Conservation (phyloP, 768 basidiomycete genomes). For the Exidia glandulosa region DNA sequence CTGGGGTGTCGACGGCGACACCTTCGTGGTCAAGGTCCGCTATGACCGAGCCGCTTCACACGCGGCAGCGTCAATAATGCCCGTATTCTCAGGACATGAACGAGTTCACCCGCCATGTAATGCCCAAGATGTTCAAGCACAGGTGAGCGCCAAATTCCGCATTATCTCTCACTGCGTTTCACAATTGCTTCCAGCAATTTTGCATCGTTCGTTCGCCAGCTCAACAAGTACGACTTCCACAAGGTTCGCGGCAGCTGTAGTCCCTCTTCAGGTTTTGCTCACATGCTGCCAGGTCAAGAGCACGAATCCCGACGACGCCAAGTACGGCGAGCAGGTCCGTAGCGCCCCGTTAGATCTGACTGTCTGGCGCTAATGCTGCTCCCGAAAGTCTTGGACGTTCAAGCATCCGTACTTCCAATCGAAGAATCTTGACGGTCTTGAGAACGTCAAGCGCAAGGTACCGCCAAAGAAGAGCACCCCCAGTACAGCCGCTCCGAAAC, state of each 20-base stretch:
- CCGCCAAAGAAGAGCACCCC: conserved; percentile 8
- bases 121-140: conserved; percentile 34
- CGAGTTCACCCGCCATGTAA: conserved; percentile 64
- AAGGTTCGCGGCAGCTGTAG: conserved; percentile 10
- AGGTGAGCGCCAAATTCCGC: too few species aligned
- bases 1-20: conserved; percentile 52
- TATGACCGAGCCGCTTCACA: background rate
- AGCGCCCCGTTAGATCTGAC: background rate
- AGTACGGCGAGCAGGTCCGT: background rate
- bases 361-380: background rate
- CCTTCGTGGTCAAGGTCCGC: background rate
- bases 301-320: background rate
- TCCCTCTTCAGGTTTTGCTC: background rate
- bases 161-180: too few species aligned
- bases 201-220: conserved; percentile 27
- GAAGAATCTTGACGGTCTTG: conserved; percentile 43
- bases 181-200: too few species aligned
- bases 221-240: conserved; percentile 33
- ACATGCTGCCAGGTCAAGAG: background rate
- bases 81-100: conserved; percentile 62
- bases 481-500: background rate
- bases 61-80: too few species aligned
- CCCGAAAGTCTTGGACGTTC: conserved; percentile 9
- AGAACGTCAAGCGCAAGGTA: conserved; percentile 40
- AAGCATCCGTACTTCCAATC: conserved; percentile 39